A percentile compares a stretch with the other conserved stretches of the same genome.
Evolutionary conservation across 2,329 filamentous ascomycete genomes (phyloP).

Genomic region (Nigrospora oryzae): DNA sequence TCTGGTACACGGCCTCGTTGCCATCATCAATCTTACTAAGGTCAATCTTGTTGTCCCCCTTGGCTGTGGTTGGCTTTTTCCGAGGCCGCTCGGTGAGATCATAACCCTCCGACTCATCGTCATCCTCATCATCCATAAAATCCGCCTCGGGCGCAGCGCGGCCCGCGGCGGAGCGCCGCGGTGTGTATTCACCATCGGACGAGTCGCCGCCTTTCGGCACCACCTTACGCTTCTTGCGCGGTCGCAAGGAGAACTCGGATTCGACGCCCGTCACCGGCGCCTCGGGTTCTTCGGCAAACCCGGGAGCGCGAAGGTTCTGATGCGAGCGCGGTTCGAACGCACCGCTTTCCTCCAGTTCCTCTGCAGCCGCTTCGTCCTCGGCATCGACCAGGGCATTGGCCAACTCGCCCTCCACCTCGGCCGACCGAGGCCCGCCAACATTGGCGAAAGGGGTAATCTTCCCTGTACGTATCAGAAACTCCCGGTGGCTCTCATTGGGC

Average conservation of each 20-base stretch:
- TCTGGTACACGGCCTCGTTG: constrained; percentile 72
- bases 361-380: constrained; percentile 60
- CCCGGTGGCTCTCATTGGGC: constrained; percentile 74
- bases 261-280: constrained; percentile 24
- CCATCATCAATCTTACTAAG: constrained; percentile 72
- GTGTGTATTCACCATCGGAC: constrained; percentile 35
- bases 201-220: constrained; percentile 23
- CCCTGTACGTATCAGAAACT: constrained; percentile 88
- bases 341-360: constrained; percentile 34
- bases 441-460: constrained; percentile 96
- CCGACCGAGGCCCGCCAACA: constrained; percentile 54
- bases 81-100: constrained; percentile 27
- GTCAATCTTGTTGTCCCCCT: constrained; percentile 34
- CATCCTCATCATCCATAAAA: constrained; percentile 23
- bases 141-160: constrained; percentile 18
- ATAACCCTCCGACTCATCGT: constrained; percentile 25
- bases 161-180: constrained; percentile 14
- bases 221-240: constrained; percentile 45
- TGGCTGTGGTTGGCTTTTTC: constrained; percentile 33
- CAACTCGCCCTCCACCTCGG: constrained; percentile 58
- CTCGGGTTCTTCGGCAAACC: constrained; percentile 50
- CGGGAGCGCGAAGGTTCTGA: constrained; percentile 64
- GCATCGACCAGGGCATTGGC: constrained; percentile 74
- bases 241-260: constrained; percentile 48
- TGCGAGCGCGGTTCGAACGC: constrained; percentile 53